A percentile compares a stretch with the other conserved stretches of the same genome.
Conservation (phyloP, 768 basidiomycete genomes). For the Mycena floridula region DNA sequence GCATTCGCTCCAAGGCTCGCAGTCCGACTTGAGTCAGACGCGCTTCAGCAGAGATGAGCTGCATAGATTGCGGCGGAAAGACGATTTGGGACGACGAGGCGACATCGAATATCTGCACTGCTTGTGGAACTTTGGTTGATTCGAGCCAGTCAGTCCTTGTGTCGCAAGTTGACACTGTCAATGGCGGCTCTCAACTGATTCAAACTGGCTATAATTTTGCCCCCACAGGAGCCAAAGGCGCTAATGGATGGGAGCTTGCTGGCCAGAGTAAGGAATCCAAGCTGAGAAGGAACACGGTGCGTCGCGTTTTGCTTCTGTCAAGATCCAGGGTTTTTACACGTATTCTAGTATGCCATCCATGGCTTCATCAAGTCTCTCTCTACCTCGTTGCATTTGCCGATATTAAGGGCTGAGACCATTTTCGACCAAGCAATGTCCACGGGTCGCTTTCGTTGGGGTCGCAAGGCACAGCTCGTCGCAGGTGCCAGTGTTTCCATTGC, state of each 20-base stretch:
- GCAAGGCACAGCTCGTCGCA: slow-evolving; percentile 60
- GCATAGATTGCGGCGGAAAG: slow-evolving; percentile 47
- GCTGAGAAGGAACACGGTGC: slow-evolving; percentile 61
- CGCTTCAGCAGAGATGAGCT: slow-evolving; percentile 16
- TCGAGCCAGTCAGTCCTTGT: slow-evolving; percentile 56
- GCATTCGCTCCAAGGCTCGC: no score
- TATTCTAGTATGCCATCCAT: slow-evolving; percentile 55
- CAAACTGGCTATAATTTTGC: slow-evolving; percentile 10
- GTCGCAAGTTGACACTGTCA: slow-evolving; percentile 22
- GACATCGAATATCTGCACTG: slow-evolving; percentile 57
- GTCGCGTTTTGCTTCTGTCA: slow-evolving; percentile 10
- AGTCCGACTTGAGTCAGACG: neutral
- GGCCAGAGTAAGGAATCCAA: slow-evolving; percentile 63
- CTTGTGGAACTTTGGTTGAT: slow-evolving; percentile 68
- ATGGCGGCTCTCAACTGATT: neutral
- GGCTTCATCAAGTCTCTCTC: slow-evolving; percentile 58
- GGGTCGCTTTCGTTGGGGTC: slow-evolving; percentile 66
- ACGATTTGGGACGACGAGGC: slow-evolving; percentile 53
- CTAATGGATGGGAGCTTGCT: slow-evolving; percentile 52
- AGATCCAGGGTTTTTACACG: slow-evolving; percentile 3
- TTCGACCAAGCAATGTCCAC: slow-evolving; percentile 64
- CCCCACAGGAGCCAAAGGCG: slow-evolving; percentile 42
- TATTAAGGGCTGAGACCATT: slow-evolving; percentile 55
- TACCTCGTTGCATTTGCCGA: slow-evolving; percentile 50
- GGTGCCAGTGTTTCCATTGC: slow-evolving; percentile 68